Evolutionary conservation across 306 rosid species (phyloP), one percentile per base, ranked within the genome.

Genomic region (Glycine soja): DNA sequence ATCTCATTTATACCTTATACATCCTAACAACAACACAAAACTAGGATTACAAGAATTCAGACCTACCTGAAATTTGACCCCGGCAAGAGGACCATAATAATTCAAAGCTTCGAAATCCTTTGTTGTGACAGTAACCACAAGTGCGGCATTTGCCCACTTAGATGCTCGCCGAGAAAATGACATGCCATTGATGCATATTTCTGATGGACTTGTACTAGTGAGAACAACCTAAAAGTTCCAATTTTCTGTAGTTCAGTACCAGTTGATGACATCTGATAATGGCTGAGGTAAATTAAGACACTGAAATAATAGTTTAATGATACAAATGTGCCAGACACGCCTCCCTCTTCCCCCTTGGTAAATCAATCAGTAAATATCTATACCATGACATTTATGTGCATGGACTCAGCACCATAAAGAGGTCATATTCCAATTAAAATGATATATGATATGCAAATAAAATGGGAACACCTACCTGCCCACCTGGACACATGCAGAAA

Each of bases 401-500:
- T 16, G 34, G 77, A 62, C 54, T 51, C 71, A 81, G 30, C 42
- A 72, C 65, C 40, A 68, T 70, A 80, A 47, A 19, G 59, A 19
- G 59, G 3, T 50, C 69, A 58, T 48, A 56, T 72, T 79, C 70
- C 46, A 69, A 82, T 24, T 63, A 80, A 71, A 66, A 76, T 75
- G 76, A 69, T 72, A 34, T 19, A 19, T 19, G 24, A 0, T 19
- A 19, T 19, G 70, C 57, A 73, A 47, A 52, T 77, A 10, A 74
- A 81, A 71, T 63, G 48, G 82, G 71, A 78, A 82, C 59, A 82
- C 54, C 51, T 80, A 93, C 99, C 97, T 95, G 99, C 71, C 99
- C 99, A 83, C 99, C 99, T 13, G 99, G 99, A 85, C 99, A 95
- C 99, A 93, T 95, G 79, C 99, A 95, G 81, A 95, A 95, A 69